A percentile compares a stretch with the other conserved stretches of the same genome.
Conservation (phyloP, 148 eudicot genomes). For the Polygonum maritimum region DNA sequence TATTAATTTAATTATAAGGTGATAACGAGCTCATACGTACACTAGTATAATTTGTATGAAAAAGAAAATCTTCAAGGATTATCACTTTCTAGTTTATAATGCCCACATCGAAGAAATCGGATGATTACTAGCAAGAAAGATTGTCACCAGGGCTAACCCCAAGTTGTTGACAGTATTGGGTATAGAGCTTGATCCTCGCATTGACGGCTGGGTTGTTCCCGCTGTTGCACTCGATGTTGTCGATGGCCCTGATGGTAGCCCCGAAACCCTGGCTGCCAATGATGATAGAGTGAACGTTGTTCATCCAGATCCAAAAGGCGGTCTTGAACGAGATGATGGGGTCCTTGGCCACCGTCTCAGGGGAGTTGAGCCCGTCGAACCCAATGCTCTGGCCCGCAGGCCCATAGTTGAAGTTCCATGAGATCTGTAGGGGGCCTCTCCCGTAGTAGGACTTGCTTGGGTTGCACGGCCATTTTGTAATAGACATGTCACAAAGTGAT, state of each 20-base stretch:
- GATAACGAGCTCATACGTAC: no score
- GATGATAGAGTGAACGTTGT: conserved; percentile 22
- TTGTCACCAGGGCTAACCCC: conserved; percentile 36
- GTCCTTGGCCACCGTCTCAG: conserved; percentile 26
- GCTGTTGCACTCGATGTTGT: conserved; percentile 21
- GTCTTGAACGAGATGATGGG: conserved; percentile 24
- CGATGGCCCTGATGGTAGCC: conserved; percentile 27
- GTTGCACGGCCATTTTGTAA: conserved; percentile 26
- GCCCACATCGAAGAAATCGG: background rate
- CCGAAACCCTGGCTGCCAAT: conserved; percentile 24
- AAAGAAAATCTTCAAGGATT: background rate
- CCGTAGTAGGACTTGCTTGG: conserved; percentile 26
- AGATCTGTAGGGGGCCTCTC: conserved; percentile 29
- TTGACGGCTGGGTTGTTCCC: conserved; percentile 20
- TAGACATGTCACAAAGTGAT: conserved; percentile 27
- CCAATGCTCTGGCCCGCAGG: conserved; percentile 35
- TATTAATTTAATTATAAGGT: no score
- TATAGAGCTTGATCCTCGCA: conserved; percentile 23
- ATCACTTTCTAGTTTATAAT: background rate
- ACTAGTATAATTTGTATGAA: background rate
- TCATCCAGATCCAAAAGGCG: conserved; percentile 42
- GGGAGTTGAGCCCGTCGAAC: conserved; percentile 33
- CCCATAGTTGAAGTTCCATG: conserved; percentile 44
- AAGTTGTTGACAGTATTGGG: conserved; percentile 26
- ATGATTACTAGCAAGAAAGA: conserved; percentile 14